Conservation (phyloP, 805 yeast species). For the Huiozyma naganishii region DNA sequence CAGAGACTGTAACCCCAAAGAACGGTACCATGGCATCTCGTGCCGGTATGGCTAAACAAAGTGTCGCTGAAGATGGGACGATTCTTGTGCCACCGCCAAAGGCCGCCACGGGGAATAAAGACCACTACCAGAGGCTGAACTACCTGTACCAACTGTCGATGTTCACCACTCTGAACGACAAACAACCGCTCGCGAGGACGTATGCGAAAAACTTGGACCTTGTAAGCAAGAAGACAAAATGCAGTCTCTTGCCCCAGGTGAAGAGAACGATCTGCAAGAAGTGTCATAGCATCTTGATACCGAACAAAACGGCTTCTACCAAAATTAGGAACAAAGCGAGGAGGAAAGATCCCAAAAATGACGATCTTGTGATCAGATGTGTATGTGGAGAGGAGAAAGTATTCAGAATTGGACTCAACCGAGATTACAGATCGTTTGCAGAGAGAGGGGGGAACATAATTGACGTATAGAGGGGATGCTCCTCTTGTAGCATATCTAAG, state of each 20-base stretch:
- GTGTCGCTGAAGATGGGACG: constrained; percentile 13
- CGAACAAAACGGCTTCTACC: constrained; percentile 34
- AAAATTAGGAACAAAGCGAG: constrained; percentile 26
- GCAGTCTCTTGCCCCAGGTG: constrained; percentile 50
- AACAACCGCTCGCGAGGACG: constrained; percentile 38
- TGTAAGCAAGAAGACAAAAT: constrained; percentile 58
- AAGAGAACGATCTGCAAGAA: constrained; percentile 63
- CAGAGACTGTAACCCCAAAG: background rate
- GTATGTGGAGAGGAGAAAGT: constrained; percentile 42
- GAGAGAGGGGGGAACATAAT: constrained; percentile 15
- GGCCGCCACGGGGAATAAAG: constrained; percentile 38
- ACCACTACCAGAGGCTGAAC: constrained; percentile 49
- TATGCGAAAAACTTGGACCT: constrained; percentile 45
- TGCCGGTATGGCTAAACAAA: background rate
- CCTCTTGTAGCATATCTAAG: background rate
- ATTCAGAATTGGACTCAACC: constrained; percentile 52
- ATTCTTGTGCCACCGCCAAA: constrained; percentile 27
- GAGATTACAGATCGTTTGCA: constrained; percentile 29
- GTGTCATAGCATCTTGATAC: constrained; percentile 43
- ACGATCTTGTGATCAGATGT: constrained; percentile 42
- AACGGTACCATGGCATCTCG: background rate
- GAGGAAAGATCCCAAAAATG: constrained; percentile 30
- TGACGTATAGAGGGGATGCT: background rate
- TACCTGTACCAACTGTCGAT: constrained; percentile 48
- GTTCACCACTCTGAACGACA: constrained; percentile 6